Evolutionary conservation across 2,329 filamentous ascomycete genomes (phyloP).

Genomic region (Leptographium lundbergii): DNA sequence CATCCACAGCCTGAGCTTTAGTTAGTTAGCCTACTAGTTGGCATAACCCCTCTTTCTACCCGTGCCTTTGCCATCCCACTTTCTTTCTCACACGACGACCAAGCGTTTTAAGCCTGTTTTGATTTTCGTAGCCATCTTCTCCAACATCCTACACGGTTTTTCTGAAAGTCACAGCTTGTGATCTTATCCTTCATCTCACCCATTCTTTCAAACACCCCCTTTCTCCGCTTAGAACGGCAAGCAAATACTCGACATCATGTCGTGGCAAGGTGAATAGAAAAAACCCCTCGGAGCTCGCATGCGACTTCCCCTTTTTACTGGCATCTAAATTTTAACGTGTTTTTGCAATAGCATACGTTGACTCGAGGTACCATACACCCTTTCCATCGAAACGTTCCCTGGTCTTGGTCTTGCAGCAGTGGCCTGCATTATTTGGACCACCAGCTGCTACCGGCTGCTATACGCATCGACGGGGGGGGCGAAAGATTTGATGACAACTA

Average conservation of each 20-base stretch:
- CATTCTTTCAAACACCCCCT: neutral
- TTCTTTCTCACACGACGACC: constrained; percentile 5
- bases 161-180: neutral
- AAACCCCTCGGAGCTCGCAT: neutral
- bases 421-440: neutral
- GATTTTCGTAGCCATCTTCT: neutral
- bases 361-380: constrained; percentile 9
- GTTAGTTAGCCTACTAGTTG: neutral
- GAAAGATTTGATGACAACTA: neutral
- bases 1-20: neutral
- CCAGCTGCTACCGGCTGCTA: neutral
- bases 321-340: neutral
- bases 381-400: neutral
- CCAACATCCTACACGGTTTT: neutral
- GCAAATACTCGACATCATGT: constrained; percentile 8
- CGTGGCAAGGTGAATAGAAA: constrained; percentile 10
- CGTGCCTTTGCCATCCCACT: constrained; percentile 5
- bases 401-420: neutral
- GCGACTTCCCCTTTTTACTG: neutral
- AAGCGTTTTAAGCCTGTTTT: constrained; percentile 8
- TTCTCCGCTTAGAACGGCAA: neutral
- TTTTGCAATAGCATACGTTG: constrained; percentile 7
- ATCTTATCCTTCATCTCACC: neutral
- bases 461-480: neutral
- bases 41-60: constrained; percentile 5